phyloP scores from a whole-genome alignment of 2,329 filamentous ascomycete genomes.

The Byssoonygena ceratinophila region DNA sequence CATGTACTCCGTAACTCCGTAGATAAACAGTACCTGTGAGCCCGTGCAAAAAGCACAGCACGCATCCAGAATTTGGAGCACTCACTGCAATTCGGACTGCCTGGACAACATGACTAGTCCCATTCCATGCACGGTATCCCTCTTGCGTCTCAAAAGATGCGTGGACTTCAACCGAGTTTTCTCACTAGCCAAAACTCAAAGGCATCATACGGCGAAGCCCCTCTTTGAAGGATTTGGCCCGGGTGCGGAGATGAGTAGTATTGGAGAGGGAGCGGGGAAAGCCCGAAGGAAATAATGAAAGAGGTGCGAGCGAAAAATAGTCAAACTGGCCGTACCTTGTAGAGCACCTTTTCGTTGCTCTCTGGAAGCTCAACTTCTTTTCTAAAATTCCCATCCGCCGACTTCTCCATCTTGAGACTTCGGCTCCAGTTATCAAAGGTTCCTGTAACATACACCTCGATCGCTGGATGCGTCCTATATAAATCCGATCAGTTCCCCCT shows the following conservation, averaged over 20 bases:
- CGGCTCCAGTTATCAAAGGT: constrained; percentile 93
- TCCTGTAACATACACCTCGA: constrained; percentile 87
- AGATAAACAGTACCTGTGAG: too few species aligned
- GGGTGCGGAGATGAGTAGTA: not conserved
- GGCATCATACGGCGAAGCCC: constrained; percentile 7
- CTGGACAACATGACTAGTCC: not conserved
- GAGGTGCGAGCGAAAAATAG: not conserved
- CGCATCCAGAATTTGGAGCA: not conserved
- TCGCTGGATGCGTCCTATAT: constrained; percentile 67
- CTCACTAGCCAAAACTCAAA: constrained; percentile 8
- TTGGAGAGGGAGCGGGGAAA: not conserved
- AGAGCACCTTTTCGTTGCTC: constrained; percentile 63
- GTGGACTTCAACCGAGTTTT: not conserved
- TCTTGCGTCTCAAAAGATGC: not conserved
- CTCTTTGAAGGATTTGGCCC: not conserved
- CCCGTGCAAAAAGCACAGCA: not conserved
- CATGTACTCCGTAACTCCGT: too few species aligned
- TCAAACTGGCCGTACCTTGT: constrained; percentile 63
- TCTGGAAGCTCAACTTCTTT: constrained; percentile 68
- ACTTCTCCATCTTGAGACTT: constrained; percentile 70
- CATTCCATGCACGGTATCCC: not conserved
- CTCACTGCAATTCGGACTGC: not conserved
- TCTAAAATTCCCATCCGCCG: constrained; percentile 56
- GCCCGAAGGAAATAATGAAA: not conserved
- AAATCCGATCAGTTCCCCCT: not conserved